Conservation (phyloP, 208 protist genomes). For the Wallacemonas sp. region DNA sequence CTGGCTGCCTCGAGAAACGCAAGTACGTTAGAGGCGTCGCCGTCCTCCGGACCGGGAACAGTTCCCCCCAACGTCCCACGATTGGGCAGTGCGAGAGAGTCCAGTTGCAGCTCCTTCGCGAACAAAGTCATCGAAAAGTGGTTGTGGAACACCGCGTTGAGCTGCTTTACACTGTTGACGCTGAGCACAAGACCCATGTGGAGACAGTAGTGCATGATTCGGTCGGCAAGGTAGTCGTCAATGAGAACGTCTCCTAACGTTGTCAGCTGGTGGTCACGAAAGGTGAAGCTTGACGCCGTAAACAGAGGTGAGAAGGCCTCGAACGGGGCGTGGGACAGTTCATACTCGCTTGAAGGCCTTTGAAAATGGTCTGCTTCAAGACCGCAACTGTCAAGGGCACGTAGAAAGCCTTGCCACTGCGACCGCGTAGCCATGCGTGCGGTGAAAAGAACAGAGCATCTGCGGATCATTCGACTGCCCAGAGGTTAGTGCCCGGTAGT, state of each 20-base stretch:
- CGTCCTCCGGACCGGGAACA: not conserved
- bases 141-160: slow-evolving; percentile 79
- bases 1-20: slow-evolving; percentile 47
- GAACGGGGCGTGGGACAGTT: slow-evolving; percentile 7
- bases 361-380: not conserved
- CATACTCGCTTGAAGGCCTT: not conserved
- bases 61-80: not conserved
- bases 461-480: not conserved
- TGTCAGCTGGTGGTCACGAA: slow-evolving; percentile 75
- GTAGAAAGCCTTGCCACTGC: not conserved
- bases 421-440: not conserved
- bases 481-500: no score
- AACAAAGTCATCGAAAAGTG: slow-evolving; percentile 75
- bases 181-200: slow-evolving; percentile 50
- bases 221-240: slow-evolving; percentile 60
- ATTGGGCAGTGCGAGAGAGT: slow-evolving; percentile 47
- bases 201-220: slow-evolving; percentile 38
- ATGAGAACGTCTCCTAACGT: slow-evolving; percentile 67
- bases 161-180: slow-evolving; percentile 45
- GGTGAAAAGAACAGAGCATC: not conserved
- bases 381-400: not conserved
- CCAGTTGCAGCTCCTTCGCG: slow-evolving; percentile 65
- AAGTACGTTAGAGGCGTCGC: slow-evolving; percentile 4
- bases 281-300: slow-evolving; percentile 47
- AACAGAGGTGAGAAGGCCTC: slow-evolving; percentile 46